phyloP scores from a whole-genome alignment of 345 rosid species.

The Rubroshorea leprosula region DNA sequence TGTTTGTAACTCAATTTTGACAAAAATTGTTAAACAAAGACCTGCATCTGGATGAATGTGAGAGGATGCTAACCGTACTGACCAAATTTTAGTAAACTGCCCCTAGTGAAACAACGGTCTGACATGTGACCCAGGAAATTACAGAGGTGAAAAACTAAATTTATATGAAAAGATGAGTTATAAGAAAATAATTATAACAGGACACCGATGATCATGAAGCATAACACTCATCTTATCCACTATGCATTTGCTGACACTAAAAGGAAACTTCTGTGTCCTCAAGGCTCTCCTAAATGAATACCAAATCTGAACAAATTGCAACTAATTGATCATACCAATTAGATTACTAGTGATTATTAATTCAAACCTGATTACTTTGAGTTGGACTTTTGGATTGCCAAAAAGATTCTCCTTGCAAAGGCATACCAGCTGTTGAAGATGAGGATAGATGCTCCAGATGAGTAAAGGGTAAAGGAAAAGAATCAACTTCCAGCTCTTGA shows the following conservation, averaged over 20 bases:
- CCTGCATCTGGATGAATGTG: no score
- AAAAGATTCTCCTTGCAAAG: slow-evolving; percentile 43
- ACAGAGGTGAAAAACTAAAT: no score
- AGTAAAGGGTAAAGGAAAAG: slow-evolving; percentile 35
- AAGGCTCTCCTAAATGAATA: slow-evolving; percentile 1
- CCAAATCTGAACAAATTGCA: slow-evolving; percentile 9
- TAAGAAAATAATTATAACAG: no score
- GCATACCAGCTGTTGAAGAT: slow-evolving; percentile 36
- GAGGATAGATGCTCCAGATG: slow-evolving; percentile 40
- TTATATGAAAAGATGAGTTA: no score
- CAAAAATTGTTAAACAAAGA: not conserved
- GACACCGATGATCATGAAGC: no score
- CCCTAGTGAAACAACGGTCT: not conserved
- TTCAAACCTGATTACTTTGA: slow-evolving; percentile 38
- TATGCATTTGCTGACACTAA: not conserved
- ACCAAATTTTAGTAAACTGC: not conserved
- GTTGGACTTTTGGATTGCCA: slow-evolving; percentile 67
- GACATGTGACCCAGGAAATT: no score
- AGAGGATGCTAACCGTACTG: not conserved
- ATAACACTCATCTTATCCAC: no score
- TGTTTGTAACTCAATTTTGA: no score
- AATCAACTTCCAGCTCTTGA: slow-evolving; percentile 37
- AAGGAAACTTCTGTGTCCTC: not conserved
- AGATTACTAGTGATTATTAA: no score
- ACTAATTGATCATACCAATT: no score